Conservation (phyloP, 1,139 yeast species). For the Yamadazyma atmosphaerica region DNA sequence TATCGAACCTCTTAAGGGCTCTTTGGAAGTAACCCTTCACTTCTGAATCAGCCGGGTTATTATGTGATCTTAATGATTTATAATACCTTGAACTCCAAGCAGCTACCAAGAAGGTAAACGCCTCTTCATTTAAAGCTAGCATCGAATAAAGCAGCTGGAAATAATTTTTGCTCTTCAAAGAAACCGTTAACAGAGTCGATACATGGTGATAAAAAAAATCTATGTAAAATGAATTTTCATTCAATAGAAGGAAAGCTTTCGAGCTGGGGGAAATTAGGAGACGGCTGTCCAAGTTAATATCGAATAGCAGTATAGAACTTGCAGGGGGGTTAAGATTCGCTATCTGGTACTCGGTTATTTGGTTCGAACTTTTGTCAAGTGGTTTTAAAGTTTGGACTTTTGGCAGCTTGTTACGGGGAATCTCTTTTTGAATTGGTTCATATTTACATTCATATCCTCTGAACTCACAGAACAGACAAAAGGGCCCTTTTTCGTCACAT, state of each 20-base stretch:
- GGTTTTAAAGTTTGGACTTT: no score
- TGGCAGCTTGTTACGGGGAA: no score
- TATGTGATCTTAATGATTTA: no score
- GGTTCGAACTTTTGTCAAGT: no score
- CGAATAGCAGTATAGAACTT: no score
- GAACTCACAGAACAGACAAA: slow-evolving; percentile 21
- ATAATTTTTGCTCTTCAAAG: slow-evolving; percentile 36
- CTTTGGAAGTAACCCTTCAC: slow-evolving; percentile 6
- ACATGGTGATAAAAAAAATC: slow-evolving; percentile 20
- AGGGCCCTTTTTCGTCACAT: slow-evolving; percentile 26
- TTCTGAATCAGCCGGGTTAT: slow-evolving; percentile 7
- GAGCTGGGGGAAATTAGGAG: background rate
- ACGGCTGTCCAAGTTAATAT: background rate
- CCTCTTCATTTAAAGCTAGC: slow-evolving; percentile 38
- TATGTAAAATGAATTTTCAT: slow-evolving; percentile 11
- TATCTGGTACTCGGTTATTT: no score
- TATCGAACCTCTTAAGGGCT: slow-evolving; percentile 5
- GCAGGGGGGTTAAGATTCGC: no score
- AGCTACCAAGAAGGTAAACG: slow-evolving; percentile 41
- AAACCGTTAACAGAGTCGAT: slow-evolving; percentile 21
- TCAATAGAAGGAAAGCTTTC: background rate
- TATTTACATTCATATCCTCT: slow-evolving; percentile 20
- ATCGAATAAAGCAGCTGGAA: slow-evolving; percentile 41
- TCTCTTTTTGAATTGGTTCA: background rate
- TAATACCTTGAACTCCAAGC: slow-evolving; percentile 40